Conservation (phyloP, 75 land plant species). For the Chamaecyparis obtusa region DNA sequence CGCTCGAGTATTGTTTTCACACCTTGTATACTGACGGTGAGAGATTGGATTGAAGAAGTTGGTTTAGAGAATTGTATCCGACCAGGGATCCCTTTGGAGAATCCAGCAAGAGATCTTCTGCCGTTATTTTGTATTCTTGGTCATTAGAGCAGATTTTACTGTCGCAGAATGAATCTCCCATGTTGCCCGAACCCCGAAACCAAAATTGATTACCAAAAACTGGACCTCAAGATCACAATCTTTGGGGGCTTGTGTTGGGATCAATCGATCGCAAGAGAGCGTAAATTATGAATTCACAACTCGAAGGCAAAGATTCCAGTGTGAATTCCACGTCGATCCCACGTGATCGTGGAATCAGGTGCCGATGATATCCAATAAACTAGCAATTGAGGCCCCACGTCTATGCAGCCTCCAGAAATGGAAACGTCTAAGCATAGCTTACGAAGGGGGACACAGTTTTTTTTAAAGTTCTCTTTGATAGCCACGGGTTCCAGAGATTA, state of each 20-base stretch:
- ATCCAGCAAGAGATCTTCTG: background rate
- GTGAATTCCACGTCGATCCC: background rate
- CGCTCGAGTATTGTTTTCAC: background rate
- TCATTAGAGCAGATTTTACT: background rate
- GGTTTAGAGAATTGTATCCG: conserved; percentile 66
- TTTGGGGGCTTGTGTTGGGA: no score
- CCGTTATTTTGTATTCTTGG: background rate
- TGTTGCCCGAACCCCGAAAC: background rate
- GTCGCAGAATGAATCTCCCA: background rate
- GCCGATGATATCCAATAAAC: no score
- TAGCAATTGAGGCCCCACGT: no score
- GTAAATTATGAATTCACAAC: background rate
- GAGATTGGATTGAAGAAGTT: conserved; percentile 49
- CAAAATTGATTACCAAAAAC: no score
- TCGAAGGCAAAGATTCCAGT: background rate
- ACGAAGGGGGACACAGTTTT: no score
- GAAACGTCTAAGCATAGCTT: no score
- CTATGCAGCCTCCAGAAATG: no score
- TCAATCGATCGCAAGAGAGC: background rate
- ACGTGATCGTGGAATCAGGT: no score
- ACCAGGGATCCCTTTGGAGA: conserved; percentile 39
- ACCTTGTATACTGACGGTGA: conserved; percentile 67
- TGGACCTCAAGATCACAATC: no score
- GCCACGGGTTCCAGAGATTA: no score
- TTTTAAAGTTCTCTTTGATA: no score